These are phyloP conservation scores for Plasmodium falciparum DNA, from an alignment of 169 alveolate species.

Conservation along the genomic window DNA sequence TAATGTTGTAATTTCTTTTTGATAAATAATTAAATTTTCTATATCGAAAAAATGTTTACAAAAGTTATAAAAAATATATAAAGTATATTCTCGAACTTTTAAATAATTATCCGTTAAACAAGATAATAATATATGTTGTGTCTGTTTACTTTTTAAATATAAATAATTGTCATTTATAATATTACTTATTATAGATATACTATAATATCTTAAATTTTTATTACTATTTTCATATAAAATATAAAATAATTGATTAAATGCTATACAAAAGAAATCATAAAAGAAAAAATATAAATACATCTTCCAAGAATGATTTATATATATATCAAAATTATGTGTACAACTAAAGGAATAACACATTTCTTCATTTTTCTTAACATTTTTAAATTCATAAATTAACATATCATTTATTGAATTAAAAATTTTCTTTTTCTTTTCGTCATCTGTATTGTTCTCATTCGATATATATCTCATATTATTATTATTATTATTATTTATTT, in stretches of 20 bases:
- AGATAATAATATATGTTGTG: conserved; percentile 52
- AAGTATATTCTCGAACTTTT: conserved; percentile 62
- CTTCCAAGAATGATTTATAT: conserved; percentile 47
- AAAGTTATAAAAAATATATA: conserved; percentile 45
- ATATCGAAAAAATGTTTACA: conserved; percentile 49
- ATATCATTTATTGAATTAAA: conserved; percentile 16
- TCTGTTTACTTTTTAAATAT: conserved; percentile 61
- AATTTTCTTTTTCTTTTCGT: not conserved
- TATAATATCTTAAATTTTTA: conserved; percentile 68
- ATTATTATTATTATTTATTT: not conserved
- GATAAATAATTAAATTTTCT: conserved; percentile 7
- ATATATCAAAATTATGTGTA: conserved; percentile 55
- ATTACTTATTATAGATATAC: conserved; percentile 61
- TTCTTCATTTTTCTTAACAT: conserved; percentile 32
- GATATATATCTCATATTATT: not conserved
- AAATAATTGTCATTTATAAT: conserved; percentile 70
- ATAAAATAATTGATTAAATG: conserved; percentile 60
- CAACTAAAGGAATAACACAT: not conserved
- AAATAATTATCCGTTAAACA: conserved; percentile 67
- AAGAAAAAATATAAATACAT: conserved; percentile 68
- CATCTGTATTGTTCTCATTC: not conserved
- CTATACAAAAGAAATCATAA: conserved; percentile 43
- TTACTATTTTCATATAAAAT: conserved; percentile 64
- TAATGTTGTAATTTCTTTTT: not conserved
- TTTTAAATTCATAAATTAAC: conserved; percentile 46